Evolutionary conservation across 2,329 filamentous ascomycete species (phyloP).

Genomic region (Polychaeton citri): DNA sequence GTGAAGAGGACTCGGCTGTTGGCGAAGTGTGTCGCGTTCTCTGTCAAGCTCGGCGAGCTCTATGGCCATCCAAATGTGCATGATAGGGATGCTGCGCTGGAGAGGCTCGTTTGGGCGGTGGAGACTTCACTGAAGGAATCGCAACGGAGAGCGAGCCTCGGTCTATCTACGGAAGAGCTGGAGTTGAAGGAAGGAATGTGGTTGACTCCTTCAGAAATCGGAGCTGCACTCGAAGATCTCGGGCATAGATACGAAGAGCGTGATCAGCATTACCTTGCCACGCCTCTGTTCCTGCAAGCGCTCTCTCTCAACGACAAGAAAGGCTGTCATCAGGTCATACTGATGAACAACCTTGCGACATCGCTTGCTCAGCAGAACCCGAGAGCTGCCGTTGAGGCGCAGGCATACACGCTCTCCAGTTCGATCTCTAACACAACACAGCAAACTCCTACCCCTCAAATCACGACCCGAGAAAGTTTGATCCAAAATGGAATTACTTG

Average conservation of each 20-base stretch:
- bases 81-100: conserved; percentile 60
- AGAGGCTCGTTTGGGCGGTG: conserved; percentile 65
- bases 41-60: conserved; percentile 72
- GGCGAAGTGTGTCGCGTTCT: conserved; percentile 59
- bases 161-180: conserved; percentile 42
- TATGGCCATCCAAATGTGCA: conserved; percentile 67
- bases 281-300: conserved; percentile 78
- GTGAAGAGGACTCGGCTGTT: conserved; percentile 52
- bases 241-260: conserved; percentile 63
- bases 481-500: conserved; percentile 61
- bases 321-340: conserved; percentile 63
- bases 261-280: conserved; percentile 64
- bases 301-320: conserved; percentile 51
- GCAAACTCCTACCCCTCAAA: conserved; percentile 25
- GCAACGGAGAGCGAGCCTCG: conserved; percentile 42
- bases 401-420: conserved; percentile 18
- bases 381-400: conserved; percentile 17
- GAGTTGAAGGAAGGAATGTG: conserved; percentile 46
- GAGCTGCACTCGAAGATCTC: conserved; percentile 64
- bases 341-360: conserved; percentile 76
- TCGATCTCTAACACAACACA: conserved; percentile 16
- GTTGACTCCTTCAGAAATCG: conserved; percentile 58
- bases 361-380: conserved; percentile 55
- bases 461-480: conserved; percentile 41
- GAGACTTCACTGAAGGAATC: conserved; percentile 67